phyloP scores from a whole-genome alignment of 148 eudicot genomes.

The Fagopyrum homotropicum region DNA sequence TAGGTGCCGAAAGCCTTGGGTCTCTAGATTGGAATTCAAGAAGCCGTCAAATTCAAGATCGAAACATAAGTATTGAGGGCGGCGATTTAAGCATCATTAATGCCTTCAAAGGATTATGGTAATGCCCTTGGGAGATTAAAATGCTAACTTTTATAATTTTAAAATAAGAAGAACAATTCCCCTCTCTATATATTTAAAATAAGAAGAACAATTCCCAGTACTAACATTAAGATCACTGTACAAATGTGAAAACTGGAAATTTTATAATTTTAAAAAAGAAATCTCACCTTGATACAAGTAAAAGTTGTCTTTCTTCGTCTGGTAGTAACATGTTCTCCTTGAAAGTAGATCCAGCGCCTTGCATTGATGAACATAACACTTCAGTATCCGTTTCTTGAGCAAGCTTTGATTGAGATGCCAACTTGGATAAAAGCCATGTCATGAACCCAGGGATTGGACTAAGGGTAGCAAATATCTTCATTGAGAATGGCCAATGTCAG shows the following conservation, averaged over 20 bases:
- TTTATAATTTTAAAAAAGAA: not conserved
- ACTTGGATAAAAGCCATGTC: constrained; percentile 85
- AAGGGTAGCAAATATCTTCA: constrained; percentile 83
- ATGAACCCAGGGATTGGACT: constrained; percentile 96
- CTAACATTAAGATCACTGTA: not conserved
- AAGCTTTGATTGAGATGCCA: constrained; percentile 54
- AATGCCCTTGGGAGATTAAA: too few species aligned
- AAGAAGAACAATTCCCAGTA: not conserved
- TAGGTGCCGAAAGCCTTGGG: too few species aligned
- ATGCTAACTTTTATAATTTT: too few species aligned
- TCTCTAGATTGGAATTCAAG: too few species aligned
- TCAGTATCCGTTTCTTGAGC: constrained; percentile 28
- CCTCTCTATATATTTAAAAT: not conserved
- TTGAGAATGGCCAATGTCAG: constrained; percentile 13
- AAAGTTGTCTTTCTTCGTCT: constrained; percentile 64
- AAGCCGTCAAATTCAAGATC: too few species aligned
- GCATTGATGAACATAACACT: constrained; percentile 20
- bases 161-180: too few species aligned
- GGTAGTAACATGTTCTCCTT: constrained; percentile 55
- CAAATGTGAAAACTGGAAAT: not conserved
- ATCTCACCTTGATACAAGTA: constrained; percentile 54
- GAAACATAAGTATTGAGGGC: too few species aligned
- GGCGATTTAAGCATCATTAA: too few species aligned
- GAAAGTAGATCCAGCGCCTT: constrained; percentile 50
- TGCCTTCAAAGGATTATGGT: too few species aligned